Evolutionary conservation across 192 early-diverging fungal species (phyloP).

Genomic region (Podila epigama): DNA sequence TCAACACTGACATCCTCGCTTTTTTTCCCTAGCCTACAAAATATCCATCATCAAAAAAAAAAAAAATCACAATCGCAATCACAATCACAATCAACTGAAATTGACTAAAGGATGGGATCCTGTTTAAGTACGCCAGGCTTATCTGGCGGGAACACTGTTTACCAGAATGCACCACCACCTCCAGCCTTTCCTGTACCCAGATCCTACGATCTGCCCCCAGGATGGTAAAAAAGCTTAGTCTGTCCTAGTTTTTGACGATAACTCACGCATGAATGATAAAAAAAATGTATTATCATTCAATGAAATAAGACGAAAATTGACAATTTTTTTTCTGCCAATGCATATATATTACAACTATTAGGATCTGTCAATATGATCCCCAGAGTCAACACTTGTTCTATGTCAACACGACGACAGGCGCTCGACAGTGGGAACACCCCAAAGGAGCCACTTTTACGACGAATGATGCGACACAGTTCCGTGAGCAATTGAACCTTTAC

Average conservation of each 20-base stretch:
- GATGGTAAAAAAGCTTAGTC: conserved; percentile 17
- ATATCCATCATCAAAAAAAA: no score
- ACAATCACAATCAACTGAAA: neutral
- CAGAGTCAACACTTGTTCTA: conserved; percentile 20
- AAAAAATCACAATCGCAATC: neutral
- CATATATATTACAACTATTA: neutral
- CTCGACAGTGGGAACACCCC: conserved; percentile 31
- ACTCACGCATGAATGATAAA: no score
- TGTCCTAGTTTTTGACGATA: neutral
- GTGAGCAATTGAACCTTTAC: conserved; percentile 15
- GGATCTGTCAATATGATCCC: conserved; percentile 32
- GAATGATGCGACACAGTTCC: conserved; percentile 18
- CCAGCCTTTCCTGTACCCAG: conserved; percentile 13
- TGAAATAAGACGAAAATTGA: neutral
- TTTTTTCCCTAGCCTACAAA: no score
- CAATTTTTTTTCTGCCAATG: neutral
- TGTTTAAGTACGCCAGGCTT: neutral
- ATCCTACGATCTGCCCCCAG: conserved; percentile 27
- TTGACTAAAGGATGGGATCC: conserved; percentile 1
- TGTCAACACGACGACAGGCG: conserved; percentile 14
- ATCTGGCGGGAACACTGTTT: neutral
- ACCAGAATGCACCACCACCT: neutral
- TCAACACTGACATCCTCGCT: no score
- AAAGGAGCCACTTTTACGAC: neutral
- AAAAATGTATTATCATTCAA: neutral